These are phyloP conservation scores for Echinosophora koreensis DNA, from an alignment of 306 rosid species.

Conservation along the genomic window DNA sequence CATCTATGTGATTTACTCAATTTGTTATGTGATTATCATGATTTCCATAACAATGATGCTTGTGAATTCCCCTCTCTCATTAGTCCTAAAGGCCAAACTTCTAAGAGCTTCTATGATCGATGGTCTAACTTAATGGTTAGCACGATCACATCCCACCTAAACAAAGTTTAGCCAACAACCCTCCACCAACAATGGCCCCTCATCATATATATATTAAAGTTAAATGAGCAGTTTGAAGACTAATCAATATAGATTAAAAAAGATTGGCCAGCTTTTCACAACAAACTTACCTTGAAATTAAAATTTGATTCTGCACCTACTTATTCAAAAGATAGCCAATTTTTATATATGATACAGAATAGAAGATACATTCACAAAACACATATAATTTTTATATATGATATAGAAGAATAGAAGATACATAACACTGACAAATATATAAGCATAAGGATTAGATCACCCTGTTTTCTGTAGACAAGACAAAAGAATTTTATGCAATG, in stretches of 20 bases:
- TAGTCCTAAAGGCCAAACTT: conserved; percentile 31
- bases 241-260: conserved; percentile 32
- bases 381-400: neutral
- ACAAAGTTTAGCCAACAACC: conserved; percentile 57
- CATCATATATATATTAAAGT: conserved; percentile 42
- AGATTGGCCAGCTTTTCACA: conserved; percentile 35
- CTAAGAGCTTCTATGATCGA: neutral
- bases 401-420: conserved; percentile 33
- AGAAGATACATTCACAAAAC: neutral
- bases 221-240: conserved; percentile 34
- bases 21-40: neutral
- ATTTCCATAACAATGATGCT: neutral
- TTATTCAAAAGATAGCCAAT: conserved; percentile 20
- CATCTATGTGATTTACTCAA: neutral
- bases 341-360: neutral
- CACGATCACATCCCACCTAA: conserved; percentile 49
- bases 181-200: conserved; percentile 46
- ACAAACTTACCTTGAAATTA: neutral
- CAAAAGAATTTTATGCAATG: conserved; percentile 39
- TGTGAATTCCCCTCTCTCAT: neutral
- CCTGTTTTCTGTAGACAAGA: conserved; percentile 44
- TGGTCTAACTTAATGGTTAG: conserved; percentile 48
- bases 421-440: neutral
- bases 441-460: conserved; percentile 40
- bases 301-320: conserved; percentile 34